Percentiles rank a stretch among this genome's conserved stretches.
Evolutionary conservation across 2,329 filamentous ascomycete genomes (phyloP).

Genomic region (Drechslerella dactyloides): DNA sequence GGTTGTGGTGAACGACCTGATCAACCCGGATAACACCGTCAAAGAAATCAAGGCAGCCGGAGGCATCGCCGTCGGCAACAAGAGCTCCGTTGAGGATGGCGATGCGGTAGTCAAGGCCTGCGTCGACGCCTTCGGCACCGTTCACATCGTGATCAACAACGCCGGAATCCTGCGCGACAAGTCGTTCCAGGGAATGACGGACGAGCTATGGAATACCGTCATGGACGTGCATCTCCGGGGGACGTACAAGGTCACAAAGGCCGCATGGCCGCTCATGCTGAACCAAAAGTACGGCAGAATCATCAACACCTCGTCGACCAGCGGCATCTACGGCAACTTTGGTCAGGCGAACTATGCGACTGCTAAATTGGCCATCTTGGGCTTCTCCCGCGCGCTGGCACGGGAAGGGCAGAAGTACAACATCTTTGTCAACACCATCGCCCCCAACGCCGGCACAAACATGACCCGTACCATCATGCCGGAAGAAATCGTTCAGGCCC

Average conservation of each 20-base stretch:
- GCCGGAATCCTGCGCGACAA: constrained; percentile 97
- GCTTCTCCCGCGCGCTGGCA: constrained; percentile 90
- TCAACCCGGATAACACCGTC: constrained; percentile 87
- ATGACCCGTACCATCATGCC: constrained; percentile 95
- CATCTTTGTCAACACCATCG: constrained; percentile 97
- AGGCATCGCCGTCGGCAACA: constrained; percentile 88
- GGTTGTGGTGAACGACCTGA: constrained; percentile 94
- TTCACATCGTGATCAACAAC: constrained; percentile 97
- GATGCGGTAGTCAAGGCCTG: constrained; percentile 89
- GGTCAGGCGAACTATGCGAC: constrained; percentile 97
- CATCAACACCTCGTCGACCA: constrained; percentile 95
- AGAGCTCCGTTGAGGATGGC: constrained; percentile 90
- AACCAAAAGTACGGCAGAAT: constrained; percentile 99
- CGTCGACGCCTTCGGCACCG: constrained; percentile 88
- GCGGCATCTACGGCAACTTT: constrained; percentile 98
- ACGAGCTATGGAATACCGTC: constrained; percentile 89
- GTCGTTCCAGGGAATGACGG: constrained; percentile 97
- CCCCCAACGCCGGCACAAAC: constrained; percentile 92
- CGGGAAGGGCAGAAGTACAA: constrained; percentile 96
- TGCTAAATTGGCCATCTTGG: constrained; percentile 89
- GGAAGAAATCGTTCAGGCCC: constrained; percentile 96
- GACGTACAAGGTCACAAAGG: constrained; percentile 96
- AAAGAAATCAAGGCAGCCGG: constrained; percentile 89
- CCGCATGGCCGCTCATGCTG: constrained; percentile 94
- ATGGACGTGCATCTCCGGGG: constrained; percentile 90